Conservation (phyloP, 257 asterid species). For the Leonotis leonurus region DNA sequence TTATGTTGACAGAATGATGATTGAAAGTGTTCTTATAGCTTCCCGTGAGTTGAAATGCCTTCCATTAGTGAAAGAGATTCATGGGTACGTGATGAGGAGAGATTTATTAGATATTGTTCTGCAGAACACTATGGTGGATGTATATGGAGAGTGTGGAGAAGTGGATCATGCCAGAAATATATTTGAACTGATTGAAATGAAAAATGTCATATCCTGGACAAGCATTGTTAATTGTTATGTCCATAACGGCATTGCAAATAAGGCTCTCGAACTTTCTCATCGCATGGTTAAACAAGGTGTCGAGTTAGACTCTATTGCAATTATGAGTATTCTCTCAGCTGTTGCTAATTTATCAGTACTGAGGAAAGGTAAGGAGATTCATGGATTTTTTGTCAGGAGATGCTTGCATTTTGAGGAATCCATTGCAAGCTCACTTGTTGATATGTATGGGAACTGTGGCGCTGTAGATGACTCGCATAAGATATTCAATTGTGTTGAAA, state of each 20-base stretch:
- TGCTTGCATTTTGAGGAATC: conserved; percentile 38
- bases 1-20: conserved; percentile 46
- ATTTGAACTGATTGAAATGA: conserved; percentile 34
- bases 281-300: conserved; percentile 41
- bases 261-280: conserved; percentile 57
- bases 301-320: conserved; percentile 56
- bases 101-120: conserved; percentile 36
- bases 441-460: conserved; percentile 77
- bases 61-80: conserved; percentile 54
- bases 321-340: conserved; percentile 53
- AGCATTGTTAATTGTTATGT: conserved; percentile 67
- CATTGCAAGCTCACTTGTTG: conserved; percentile 63
- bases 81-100: conserved; percentile 43
- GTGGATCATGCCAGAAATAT: conserved; percentile 38
- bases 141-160: conserved; percentile 61
- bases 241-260: conserved; percentile 50
- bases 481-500: conserved; percentile 32
- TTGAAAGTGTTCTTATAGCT: conserved; percentile 66
- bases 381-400: conserved; percentile 56
- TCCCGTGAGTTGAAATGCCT: conserved; percentile 47
- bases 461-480: conserved; percentile 42
- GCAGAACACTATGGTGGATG: conserved; percentile 49
- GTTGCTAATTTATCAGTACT: conserved; percentile 52
- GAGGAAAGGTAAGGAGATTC: conserved; percentile 73
- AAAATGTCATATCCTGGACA: conserved; percentile 68